These are phyloP conservation scores for Dictyostelium capitatum DNA, from an alignment of 78 protist species.

Conservation along the genomic window DNA sequence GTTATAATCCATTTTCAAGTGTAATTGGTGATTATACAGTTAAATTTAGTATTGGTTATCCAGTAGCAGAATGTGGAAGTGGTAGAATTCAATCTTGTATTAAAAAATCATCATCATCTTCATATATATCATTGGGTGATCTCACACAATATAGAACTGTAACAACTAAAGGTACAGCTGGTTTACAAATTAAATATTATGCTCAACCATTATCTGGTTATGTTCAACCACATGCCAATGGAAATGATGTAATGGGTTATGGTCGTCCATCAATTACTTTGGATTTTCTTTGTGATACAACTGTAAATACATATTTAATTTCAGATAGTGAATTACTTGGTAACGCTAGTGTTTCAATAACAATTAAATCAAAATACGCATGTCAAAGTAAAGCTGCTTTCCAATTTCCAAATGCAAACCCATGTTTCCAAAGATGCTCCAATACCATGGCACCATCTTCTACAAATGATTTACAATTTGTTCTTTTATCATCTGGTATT, in stretches of 20 bases:
- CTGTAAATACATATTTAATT: background rate
- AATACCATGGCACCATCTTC: too few species aligned
- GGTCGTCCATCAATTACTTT: background rate
- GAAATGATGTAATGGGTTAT: background rate
- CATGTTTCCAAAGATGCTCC: too few species aligned
- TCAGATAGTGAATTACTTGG: background rate
- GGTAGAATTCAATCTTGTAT: background rate
- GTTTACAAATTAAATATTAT: background rate
- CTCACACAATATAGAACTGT: background rate
- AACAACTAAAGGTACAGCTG: background rate
- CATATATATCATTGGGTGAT: too few species aligned
- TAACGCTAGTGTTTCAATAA: background rate
- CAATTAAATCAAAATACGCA: background rate
- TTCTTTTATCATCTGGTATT: background rate
- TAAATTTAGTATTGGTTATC: background rate
- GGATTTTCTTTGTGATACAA: background rate
- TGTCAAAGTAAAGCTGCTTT: background rate
- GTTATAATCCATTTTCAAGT: too few species aligned
- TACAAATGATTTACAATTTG: background rate
- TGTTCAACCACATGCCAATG: background rate
- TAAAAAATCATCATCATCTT: too few species aligned
- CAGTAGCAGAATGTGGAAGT: too few species aligned
- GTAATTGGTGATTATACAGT: background rate
- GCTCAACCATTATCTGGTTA: background rate
- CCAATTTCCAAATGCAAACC: background rate